A percentile compares a stretch with the other conserved stretches of the same genome.
These are phyloP conservation scores for Leersia perrieri DNA, from an alignment of 176 grass and related monocot species.

Conservation along the genomic window DNA sequence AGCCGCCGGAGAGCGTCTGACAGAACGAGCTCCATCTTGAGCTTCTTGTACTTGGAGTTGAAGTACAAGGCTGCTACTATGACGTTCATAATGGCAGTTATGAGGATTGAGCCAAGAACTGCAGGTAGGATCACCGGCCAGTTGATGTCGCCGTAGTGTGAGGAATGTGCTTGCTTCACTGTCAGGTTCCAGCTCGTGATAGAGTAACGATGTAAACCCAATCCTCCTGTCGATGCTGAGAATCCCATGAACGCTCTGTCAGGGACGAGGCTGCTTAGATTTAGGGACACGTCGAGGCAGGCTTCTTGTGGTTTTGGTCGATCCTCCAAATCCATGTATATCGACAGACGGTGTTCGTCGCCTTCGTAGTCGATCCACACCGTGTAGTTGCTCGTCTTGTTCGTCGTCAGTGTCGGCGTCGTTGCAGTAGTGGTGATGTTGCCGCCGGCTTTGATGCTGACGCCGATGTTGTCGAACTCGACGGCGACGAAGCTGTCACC, in stretches of 20 bases:
- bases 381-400: not conserved
- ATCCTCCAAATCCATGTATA: not conserved
- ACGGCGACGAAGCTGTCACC: not conserved
- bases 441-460: too few relatives aligned
- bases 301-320: not conserved
- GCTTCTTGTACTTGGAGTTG: not conserved
- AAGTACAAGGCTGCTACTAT: not conserved
- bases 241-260: not conserved
- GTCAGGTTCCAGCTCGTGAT: not conserved
- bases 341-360: not conserved
- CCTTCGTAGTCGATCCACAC: not conserved
- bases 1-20: not conserved
- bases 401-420: too few relatives aligned
- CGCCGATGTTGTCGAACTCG: not conserved
- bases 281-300: not conserved
- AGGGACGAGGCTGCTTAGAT: not conserved
- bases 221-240: not conserved
- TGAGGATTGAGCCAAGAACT: not conserved
- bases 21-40: constrained; percentile 5
- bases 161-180: not conserved
- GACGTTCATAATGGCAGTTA: not conserved
- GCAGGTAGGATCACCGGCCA: not conserved
- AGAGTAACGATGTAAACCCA: not conserved
- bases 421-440: not conserved
- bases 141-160: not conserved